Evolutionary conservation across 2,329 filamentous ascomycete genomes (phyloP).

Genomic region (Sporothrix sp.): DNA sequence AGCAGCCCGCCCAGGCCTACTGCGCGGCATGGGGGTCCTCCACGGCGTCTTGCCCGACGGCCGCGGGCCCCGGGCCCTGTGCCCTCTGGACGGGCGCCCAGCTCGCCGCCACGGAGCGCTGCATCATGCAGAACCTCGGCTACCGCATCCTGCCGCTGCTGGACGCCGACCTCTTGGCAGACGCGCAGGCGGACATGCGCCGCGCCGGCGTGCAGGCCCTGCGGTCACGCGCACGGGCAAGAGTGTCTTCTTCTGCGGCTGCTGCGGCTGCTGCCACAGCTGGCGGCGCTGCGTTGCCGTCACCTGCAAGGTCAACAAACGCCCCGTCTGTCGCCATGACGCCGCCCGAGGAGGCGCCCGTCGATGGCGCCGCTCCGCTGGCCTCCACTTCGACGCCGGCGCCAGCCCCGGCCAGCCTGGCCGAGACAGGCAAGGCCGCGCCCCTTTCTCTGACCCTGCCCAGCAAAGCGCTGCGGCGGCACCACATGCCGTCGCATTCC

Average conservation of each 20-base stretch:
- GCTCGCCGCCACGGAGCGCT: slow-evolving; percentile 54
- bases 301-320: too few species aligned
- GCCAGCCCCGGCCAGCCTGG: too few species aligned
- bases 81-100: slow-evolving; percentile 50
- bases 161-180: slow-evolving; percentile 44
- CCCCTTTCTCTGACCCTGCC: background rate
- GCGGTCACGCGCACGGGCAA: background rate
- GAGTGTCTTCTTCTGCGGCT: too few species aligned
- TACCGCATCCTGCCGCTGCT: slow-evolving; percentile 55
- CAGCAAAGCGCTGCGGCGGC: slow-evolving; percentile 1
- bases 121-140: slow-evolving; percentile 53
- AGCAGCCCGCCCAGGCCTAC: slow-evolving; percentile 45
- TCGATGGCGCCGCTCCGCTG: too few species aligned
- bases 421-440: too few species aligned
- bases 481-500: slow-evolving; percentile 9
- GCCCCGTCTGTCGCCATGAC: background rate
- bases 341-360: background rate
- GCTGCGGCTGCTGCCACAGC: background rate
- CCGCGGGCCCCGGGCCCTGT: background rate
- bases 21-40: slow-evolving; percentile 40
- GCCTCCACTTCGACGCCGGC: too few species aligned
- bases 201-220: slow-evolving; percentile 35
- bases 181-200: slow-evolving; percentile 55
- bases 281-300: background rate
- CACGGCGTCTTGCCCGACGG: background rate